Evolutionary conservation across 352 stramenopile genomes (phyloP).

Genomic region (Phytophthora macrochlamydospora): DNA sequence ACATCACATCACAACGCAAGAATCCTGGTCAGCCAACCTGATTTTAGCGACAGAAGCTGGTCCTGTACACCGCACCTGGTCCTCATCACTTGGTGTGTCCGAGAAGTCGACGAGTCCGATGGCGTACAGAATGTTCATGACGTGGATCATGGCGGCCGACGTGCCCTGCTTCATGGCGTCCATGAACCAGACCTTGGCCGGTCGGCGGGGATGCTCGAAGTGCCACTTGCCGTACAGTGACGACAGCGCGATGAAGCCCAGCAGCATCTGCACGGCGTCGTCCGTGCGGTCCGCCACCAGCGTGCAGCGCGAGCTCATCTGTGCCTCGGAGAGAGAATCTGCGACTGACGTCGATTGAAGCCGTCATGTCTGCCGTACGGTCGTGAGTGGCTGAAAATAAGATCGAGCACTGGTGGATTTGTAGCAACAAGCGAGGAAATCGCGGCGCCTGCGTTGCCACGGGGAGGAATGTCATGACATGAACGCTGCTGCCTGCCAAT

Average conservation of each 20-base stretch:
- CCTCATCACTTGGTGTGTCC: constrained; percentile 49
- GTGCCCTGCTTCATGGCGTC: constrained; percentile 86
- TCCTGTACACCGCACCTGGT: constrained; percentile 48
- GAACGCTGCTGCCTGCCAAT: too few species aligned
- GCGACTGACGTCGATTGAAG: constrained; percentile 12
- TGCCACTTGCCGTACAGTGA: constrained; percentile 83
- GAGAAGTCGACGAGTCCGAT: constrained; percentile 74
- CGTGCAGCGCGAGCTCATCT: constrained; percentile 60
- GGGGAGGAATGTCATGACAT: too few species aligned
- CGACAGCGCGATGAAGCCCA: constrained; percentile 79
- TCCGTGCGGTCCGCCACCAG: constrained; percentile 75
- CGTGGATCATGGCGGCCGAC: constrained; percentile 77
- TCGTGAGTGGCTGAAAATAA: neutral
- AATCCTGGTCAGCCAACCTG: neutral
- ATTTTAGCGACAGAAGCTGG: constrained; percentile 3
- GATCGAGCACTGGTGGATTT: neutral
- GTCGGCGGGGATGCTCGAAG: constrained; percentile 64
- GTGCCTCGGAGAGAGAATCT: constrained; percentile 14
- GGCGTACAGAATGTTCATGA: constrained; percentile 80
- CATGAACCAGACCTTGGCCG: constrained; percentile 81
- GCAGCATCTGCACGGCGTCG: constrained; percentile 74
- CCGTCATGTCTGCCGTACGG: neutral
- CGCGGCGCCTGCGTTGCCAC: too few species aligned
- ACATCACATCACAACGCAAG: constrained; percentile 1
- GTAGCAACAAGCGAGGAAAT: too few species aligned